Percentiles rank a stretch among this genome's conserved stretches.
Evolutionary conservation across 2,329 filamentous ascomycete species (phyloP).

Genomic region (Colletotrichum navitas): DNA sequence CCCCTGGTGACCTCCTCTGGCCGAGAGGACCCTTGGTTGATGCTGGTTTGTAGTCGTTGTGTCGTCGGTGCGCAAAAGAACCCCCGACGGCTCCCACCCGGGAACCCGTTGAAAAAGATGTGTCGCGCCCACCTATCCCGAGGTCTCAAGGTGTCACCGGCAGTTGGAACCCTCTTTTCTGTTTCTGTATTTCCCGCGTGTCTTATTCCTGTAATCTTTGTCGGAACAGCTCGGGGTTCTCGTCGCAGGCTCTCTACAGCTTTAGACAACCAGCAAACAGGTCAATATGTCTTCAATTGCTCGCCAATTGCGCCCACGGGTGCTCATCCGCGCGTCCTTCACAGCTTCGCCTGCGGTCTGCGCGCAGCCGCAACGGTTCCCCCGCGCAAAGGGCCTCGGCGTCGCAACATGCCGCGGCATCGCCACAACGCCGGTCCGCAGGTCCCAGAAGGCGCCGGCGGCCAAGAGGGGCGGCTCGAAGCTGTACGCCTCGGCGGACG

Average conservation of each 20-base stretch:
- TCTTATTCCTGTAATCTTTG: background rate
- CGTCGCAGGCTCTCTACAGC: background rate
- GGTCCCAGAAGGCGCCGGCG: slow-evolving; percentile 34
- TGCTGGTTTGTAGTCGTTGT: slow-evolving; percentile 3
- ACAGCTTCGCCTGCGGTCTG: slow-evolving; percentile 20
- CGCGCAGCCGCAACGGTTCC: slow-evolving; percentile 35
- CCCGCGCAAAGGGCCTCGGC: slow-evolving; percentile 25
- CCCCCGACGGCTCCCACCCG: slow-evolving; percentile 19
- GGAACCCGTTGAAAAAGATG: slow-evolving; percentile 36
- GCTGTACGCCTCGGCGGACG: slow-evolving; percentile 69
- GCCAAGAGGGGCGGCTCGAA: slow-evolving; percentile 57
- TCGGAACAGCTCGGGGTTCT: background rate
- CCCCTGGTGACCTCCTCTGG: slow-evolving; percentile 7
- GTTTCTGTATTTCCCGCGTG: background rate
- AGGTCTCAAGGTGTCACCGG: slow-evolving; percentile 19
- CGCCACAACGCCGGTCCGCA: slow-evolving; percentile 8
- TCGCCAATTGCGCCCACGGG: slow-evolving; percentile 37
- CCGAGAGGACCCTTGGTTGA: slow-evolving; percentile 6
- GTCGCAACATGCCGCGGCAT: slow-evolving; percentile 32
- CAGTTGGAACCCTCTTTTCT: slow-evolving; percentile 26
- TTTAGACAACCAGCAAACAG: background rate
- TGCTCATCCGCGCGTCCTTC: slow-evolving; percentile 30
- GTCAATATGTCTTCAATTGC: slow-evolving; percentile 24
- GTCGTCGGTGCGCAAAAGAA: slow-evolving; percentile 36
- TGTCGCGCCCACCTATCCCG: slow-evolving; percentile 40